Conservation (phyloP, 768 basidiomycete species). For the Macrolepiota albuminosa region DNA sequence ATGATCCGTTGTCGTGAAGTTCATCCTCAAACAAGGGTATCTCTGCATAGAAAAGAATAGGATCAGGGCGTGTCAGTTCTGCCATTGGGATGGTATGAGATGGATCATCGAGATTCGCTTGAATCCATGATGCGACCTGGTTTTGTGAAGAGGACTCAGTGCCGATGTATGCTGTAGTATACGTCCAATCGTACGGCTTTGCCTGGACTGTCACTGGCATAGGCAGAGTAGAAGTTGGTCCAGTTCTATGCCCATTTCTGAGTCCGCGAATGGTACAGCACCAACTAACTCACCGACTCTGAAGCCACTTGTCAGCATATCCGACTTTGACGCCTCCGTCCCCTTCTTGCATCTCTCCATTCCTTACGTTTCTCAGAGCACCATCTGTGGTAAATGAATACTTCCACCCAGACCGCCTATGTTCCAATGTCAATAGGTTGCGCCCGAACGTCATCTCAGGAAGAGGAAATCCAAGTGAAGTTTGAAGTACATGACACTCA, state of each 20-base stretch:
- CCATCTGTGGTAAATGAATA: slow-evolving; percentile 63
- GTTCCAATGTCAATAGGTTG: slow-evolving; percentile 68
- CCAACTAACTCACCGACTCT: slow-evolving; percentile 61
- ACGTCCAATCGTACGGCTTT: slow-evolving; percentile 98
- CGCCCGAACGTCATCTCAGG: slow-evolving; percentile 98
- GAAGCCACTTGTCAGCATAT: slow-evolving; percentile 92
- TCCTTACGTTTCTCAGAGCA: slow-evolving; percentile 70
- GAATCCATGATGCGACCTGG: slow-evolving; percentile 35
- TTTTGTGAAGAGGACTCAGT: slow-evolving; percentile 28
- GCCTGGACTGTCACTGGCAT: slow-evolving; percentile 70
- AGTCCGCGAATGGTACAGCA: background rate
- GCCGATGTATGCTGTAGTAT: slow-evolving; percentile 84
- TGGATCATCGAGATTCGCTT: slow-evolving; percentile 52
- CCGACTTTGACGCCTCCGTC: slow-evolving; percentile 94
- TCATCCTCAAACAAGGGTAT: slow-evolving; percentile 95
- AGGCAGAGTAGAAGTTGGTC: slow-evolving; percentile 55
- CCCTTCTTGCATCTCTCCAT: slow-evolving; percentile 67
- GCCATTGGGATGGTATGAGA: slow-evolving; percentile 74
- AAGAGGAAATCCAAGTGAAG: slow-evolving; percentile 65
- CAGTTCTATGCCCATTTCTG: slow-evolving; percentile 43
- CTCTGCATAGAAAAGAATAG: slow-evolving; percentile 97
- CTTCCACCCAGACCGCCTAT: slow-evolving; percentile 58
- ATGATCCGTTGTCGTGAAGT: slow-evolving; percentile 93
- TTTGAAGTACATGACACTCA: slow-evolving; percentile 68
- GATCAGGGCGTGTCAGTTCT: slow-evolving; percentile 84